Evolutionary conservation across 805 yeast species (phyloP).

Genomic region (Grigorovia transvaalensis): DNA sequence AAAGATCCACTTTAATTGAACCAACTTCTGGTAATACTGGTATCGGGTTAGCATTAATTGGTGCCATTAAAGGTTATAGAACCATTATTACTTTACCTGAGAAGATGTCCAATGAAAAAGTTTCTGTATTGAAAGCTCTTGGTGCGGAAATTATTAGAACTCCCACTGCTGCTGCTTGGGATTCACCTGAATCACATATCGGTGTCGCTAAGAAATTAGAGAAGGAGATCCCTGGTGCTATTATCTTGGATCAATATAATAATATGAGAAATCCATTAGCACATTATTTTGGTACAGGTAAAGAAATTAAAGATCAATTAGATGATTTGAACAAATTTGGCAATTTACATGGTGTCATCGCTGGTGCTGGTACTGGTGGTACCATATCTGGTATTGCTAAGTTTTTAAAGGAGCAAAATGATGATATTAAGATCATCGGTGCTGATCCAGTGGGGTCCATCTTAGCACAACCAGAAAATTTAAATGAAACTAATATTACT

Average conservation of each 20-base stretch:
- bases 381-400: constrained; percentile 75
- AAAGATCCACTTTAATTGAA: constrained; percentile 65
- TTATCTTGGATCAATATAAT: constrained; percentile 74
- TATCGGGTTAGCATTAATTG: constrained; percentile 77
- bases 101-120: constrained; percentile 87
- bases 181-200: constrained; percentile 81
- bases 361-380: constrained; percentile 95
- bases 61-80: constrained; percentile 79
- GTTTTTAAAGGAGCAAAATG: constrained; percentile 62
- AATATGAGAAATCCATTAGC: constrained; percentile 75
- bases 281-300: constrained; percentile 77
- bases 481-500: constrained; percentile 43
- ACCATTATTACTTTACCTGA: constrained; percentile 83
- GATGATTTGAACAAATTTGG: constrained; percentile 34
- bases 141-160: constrained; percentile 90
- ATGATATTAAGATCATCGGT: constrained; percentile 52
- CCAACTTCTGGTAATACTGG: constrained; percentile 92
- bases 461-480: constrained; percentile 64
- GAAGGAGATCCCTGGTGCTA: constrained; percentile 75
- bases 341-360: constrained; percentile 61
- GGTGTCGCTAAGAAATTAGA: constrained; percentile 78
- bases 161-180: constrained; percentile 90
- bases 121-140: constrained; percentile 73
- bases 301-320: constrained; percentile 76
- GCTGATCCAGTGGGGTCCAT: constrained; percentile 87